Conservation (phyloP, 306 rosid species). For the Castanea crenata region DNA sequence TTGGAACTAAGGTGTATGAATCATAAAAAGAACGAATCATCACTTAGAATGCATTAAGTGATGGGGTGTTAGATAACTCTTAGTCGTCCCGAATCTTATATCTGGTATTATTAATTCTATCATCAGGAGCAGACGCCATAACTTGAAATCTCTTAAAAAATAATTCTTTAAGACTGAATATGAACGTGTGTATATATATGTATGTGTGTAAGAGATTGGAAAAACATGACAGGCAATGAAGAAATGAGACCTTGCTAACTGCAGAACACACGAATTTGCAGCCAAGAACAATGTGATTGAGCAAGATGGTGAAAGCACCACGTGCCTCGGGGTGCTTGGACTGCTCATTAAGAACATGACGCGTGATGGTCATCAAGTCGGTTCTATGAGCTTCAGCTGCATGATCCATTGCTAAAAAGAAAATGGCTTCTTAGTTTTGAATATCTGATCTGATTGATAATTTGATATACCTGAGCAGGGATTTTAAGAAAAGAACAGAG, state of each 20-base stretch:
- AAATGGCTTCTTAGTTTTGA: neutral
- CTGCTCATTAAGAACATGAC: conserved; percentile 88
- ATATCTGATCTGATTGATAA: neutral
- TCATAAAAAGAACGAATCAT: no score
- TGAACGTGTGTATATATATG: neutral
- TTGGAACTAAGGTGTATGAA: no score
- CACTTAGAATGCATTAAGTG: no score
- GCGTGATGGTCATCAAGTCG: conserved; percentile 90
- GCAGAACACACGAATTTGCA: conserved; percentile 94
- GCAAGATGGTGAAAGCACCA: conserved; percentile 89
- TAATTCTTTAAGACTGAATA: neutral
- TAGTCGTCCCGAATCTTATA: no score
- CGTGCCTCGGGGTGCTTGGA: conserved; percentile 81
- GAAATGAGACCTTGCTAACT: conserved; percentile 64
- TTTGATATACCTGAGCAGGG: neutral
- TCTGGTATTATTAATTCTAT: no score
- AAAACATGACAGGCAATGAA: neutral
- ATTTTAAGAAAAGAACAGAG: neutral
- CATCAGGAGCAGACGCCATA: no score
- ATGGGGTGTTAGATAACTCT: no score
- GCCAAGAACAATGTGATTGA: conserved; percentile 89
- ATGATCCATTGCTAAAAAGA: conserved; percentile 59
- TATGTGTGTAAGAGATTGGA: neutral
- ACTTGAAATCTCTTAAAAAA: no score
- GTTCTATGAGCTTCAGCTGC: conserved; percentile 80